Evolutionary conservation across 1,284 basidiomycete species (phyloP), one percentile per base, ranked within the genome.

Genomic region (Athelia sp.): DNA sequence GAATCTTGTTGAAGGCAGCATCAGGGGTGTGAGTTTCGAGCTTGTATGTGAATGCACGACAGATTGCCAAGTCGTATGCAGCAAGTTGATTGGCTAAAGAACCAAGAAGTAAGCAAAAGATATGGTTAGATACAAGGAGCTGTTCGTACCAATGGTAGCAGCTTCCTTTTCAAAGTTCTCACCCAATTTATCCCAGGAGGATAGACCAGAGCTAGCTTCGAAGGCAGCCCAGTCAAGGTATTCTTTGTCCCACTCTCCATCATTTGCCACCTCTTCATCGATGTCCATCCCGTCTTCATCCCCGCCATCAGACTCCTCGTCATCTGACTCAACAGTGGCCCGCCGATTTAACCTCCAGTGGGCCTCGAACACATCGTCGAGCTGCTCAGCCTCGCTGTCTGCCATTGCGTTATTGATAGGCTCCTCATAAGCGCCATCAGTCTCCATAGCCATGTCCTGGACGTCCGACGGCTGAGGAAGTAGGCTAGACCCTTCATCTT

Each of bases 21-120:
- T 64, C 58, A 1, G 61, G 55, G 2, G 51, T 53, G 14, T 62
- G 52, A 3, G 55, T 54, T 19, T 54, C 34, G 9, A 60, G 22
- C 50, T 61, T 63, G 43, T 51, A 62, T 14, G 58, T 45, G 44
- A 64, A 63, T 0, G 61, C 57, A 1, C 47, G 47, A 34, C 58
- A 61, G 13, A 64, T 60, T 3, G 56, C 55, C 4, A 53, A 46
- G 26, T 64, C 59, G 22, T 58, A 57, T 3, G 31, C 54, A 2
- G 36, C 44, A 4, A 62, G 52, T 32, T 55, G 53, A 29, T 56
- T 50, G 2, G 38, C 60, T 60, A n/a, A 43, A 19, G 17, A 23
- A 11, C 29, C 6, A 23, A 19, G 43, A 46, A n/a, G n/a, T 40
- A 6, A 40, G 36, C 36, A 40, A 6, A 17, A 8, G 6, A 6